Percentiles rank a stretch among this genome's conserved stretches.
Conservation (phyloP, 148 eudicot genomes). For the Chenopodium formosanum region DNA sequence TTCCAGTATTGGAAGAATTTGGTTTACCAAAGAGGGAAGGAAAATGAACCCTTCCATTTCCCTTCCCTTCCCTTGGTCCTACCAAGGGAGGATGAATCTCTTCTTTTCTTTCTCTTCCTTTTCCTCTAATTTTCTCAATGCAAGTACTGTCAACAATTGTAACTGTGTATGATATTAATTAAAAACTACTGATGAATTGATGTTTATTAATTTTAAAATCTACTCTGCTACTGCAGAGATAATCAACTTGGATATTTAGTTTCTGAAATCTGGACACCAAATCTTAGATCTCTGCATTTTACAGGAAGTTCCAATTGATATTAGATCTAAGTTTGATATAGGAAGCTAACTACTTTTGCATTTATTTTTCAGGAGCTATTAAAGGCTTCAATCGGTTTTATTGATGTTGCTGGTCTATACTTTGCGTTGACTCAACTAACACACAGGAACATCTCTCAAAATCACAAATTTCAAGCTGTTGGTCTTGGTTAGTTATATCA, state of each 20-base stretch:
- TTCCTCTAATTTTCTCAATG: too few relatives aligned
- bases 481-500: slow-evolving; percentile 76
- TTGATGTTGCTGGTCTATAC: slow-evolving; percentile 97
- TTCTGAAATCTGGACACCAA: not conserved
- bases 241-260: not conserved
- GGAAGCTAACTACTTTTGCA: not conserved
- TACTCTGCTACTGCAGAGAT: not conserved
- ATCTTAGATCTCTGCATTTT: not conserved
- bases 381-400: slow-evolving; percentile 86
- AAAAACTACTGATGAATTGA: not conserved
- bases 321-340: not conserved
- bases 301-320: not conserved
- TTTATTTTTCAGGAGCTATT: slow-evolving; percentile 63
- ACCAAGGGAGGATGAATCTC: too few relatives aligned
- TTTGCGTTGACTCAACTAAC: slow-evolving; percentile 94
- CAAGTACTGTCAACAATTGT: not conserved
- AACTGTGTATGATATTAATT: not conserved
- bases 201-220: not conserved
- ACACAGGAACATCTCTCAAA: slow-evolving; percentile 95
- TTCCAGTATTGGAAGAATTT: too few relatives aligned
- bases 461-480: slow-evolving; percentile 98
- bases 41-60: too few relatives aligned
- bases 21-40: too few relatives aligned
- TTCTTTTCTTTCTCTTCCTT: too few relatives aligned
- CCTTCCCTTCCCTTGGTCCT: too few relatives aligned